Percentiles rank a stretch among this genome's conserved stretches.
Conservation (phyloP, 306 rosid genomes). For the Trifolium pratense region DNA sequence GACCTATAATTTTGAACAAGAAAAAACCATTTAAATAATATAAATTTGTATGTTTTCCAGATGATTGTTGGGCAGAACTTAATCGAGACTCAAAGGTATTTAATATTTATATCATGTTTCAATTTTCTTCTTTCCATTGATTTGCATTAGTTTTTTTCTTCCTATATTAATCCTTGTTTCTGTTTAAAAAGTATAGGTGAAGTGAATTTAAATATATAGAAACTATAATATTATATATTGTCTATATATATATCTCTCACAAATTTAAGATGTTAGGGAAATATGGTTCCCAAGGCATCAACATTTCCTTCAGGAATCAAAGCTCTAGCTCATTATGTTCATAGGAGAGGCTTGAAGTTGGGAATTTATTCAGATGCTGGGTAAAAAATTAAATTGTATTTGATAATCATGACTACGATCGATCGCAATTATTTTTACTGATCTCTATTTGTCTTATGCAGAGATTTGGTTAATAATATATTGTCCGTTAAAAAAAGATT, state of each 20-base stretch:
- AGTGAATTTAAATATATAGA: not conserved
- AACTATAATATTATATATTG: not conserved
- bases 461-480: no score
- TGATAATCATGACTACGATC: no score
- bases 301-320: slow-evolving; percentile 75
- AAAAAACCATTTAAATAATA: not conserved
- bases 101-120: not conserved
- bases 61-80: slow-evolving; percentile 79
- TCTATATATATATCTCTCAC: not conserved
- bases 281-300: slow-evolving; percentile 58
- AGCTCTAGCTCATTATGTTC: slow-evolving; percentile 69
- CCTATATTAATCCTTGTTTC: no score
- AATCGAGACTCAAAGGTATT: slow-evolving; percentile 56
- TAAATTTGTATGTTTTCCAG: slow-evolving; percentile 37
- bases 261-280: slow-evolving; percentile 48
- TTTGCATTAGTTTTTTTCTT: not conserved
- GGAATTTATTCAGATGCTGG: slow-evolving; percentile 80
- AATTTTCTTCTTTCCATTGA: not conserved
- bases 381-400: slow-evolving; percentile 34
- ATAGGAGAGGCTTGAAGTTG: slow-evolving; percentile 62
- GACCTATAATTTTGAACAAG: no score
- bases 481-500: no score
- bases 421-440: no score
- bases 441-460: no score
- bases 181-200: no score